Evolutionary conservation across 805 yeast genomes (phyloP).

Genomic region (Ogataea wickerhamii): DNA sequence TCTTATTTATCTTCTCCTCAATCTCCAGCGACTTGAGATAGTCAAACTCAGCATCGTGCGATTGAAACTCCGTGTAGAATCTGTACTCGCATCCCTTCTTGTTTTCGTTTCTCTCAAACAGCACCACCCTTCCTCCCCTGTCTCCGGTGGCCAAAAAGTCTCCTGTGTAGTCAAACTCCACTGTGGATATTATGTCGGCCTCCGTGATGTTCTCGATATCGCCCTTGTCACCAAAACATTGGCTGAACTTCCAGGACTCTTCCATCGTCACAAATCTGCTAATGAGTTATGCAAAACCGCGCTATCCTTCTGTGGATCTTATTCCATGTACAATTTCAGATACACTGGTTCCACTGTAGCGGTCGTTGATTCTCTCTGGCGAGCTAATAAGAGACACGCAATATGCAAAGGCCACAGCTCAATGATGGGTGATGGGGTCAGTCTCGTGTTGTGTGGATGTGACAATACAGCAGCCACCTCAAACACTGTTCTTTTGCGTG

Average conservation of each 20-base stretch:
- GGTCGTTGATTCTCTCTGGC: no score
- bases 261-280: background rate
- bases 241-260: slow-evolving; percentile 79
- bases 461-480: no score
- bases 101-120: slow-evolving; percentile 82
- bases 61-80: slow-evolving; percentile 94
- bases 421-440: no score
- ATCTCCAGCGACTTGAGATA: slow-evolving; percentile 93
- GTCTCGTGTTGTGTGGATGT: no score
- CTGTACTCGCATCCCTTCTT: slow-evolving; percentile 87
- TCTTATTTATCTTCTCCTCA: slow-evolving; percentile 96
- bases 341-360: no score
- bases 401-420: no score
- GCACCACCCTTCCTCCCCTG: slow-evolving; percentile 95
- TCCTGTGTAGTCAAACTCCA: slow-evolving; percentile 93
- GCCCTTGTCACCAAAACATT: slow-evolving; percentile 98
- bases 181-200: slow-evolving; percentile 95
- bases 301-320: no score
- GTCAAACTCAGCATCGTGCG: slow-evolving; percentile 98
- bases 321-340: no score
- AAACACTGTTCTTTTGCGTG: no score
- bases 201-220: slow-evolving; percentile 94
- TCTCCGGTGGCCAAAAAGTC: slow-evolving; percentile 97
- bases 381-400: no score
- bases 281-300: background rate